Evolutionary conservation across 495 filamentous ascomycete genomes (phyloP).

Genomic region (Thermothielavioides terrestris): DNA sequence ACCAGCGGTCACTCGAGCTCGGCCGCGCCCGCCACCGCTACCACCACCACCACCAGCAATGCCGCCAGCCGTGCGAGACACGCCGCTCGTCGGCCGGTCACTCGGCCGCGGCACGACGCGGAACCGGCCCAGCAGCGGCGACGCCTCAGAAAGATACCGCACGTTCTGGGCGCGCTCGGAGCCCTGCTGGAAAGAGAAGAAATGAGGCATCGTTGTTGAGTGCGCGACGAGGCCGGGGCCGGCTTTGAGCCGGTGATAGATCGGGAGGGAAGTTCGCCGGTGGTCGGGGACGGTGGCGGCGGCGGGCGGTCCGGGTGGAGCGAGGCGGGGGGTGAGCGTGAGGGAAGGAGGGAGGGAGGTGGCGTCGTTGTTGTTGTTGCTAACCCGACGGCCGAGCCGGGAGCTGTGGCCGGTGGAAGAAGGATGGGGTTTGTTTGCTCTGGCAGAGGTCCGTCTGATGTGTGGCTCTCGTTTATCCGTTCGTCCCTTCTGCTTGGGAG

Average conservation of each 20-base stretch:
- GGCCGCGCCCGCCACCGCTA: neutral
- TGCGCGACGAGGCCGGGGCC: neutral
- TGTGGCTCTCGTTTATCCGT: neutral
- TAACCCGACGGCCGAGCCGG: neutral
- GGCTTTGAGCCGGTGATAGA: neutral
- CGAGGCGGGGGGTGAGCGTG: too few relatives aligned
- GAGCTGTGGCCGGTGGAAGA: neutral
- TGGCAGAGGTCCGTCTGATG: slow-evolving; percentile 14
- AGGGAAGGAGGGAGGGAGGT: neutral
- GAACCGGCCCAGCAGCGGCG: slow-evolving; percentile 51
- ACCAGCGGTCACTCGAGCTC: too few relatives aligned
- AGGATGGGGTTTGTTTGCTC: slow-evolving; percentile 15
- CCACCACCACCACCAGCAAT: neutral
- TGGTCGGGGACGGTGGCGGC: neutral
- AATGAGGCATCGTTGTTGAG: slow-evolving; percentile 43
- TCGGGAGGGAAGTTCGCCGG: neutral
- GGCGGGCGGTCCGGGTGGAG: too few relatives aligned
- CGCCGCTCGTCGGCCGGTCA: slow-evolving; percentile 3
- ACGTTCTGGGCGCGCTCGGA: slow-evolving; percentile 39
- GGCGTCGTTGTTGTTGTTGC: slow-evolving; percentile 1
- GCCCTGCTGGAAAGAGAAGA: slow-evolving; percentile 57
- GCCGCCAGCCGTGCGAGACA: too few relatives aligned
- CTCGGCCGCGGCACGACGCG: slow-evolving; percentile 43
- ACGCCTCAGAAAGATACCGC: slow-evolving; percentile 32
- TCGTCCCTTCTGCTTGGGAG: neutral